Percentiles rank a stretch among this genome's conserved stretches.
Evolutionary conservation across 495 filamentous ascomycete genomes (phyloP).

Genomic region (Eremomyces bilateralis): DNA sequence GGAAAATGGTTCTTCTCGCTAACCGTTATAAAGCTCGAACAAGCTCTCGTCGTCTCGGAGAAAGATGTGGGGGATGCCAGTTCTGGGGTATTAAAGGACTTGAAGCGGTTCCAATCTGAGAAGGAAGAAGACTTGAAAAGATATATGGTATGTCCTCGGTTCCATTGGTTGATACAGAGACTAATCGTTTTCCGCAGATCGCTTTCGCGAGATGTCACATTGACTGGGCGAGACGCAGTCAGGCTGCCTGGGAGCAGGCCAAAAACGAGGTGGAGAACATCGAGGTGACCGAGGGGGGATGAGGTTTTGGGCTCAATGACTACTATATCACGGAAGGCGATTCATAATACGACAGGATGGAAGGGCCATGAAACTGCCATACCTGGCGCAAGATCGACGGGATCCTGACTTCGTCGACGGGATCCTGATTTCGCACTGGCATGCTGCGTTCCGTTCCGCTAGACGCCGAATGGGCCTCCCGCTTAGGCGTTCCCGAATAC

Average conservation of each 20-base stretch:
- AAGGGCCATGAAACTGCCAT: too few relatives aligned
- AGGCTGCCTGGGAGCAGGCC: slow-evolving; percentile 56
- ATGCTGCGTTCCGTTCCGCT: too few relatives aligned
- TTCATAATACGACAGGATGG: too few relatives aligned
- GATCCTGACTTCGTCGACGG: too few relatives aligned
- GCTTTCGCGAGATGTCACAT: slow-evolving; percentile 87
- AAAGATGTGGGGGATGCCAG: slow-evolving; percentile 86
- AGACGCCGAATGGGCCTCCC: too few relatives aligned
- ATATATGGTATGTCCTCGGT: slow-evolving; percentile 59
- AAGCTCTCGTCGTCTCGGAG: slow-evolving; percentile 65
- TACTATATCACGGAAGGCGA: too few relatives aligned
- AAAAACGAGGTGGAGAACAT: slow-evolving; percentile 1
- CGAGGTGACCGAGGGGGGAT: not conserved
- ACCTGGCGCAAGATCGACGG: too few relatives aligned
- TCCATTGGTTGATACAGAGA: slow-evolving; percentile 10
- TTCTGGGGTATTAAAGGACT: slow-evolving; percentile 60
- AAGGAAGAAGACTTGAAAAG: slow-evolving; percentile 85
- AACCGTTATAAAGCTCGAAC: slow-evolving; percentile 53
- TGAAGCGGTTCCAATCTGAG: slow-evolving; percentile 78
- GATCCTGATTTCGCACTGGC: too few relatives aligned
- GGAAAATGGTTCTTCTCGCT: too few relatives aligned
- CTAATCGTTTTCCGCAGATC: slow-evolving; percentile 29
- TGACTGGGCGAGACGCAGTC: slow-evolving; percentile 95
- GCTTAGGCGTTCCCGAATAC: too few relatives aligned
- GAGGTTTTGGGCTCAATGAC: too few relatives aligned